Evolutionary conservation across 306 rosid genomes (phyloP), one percentile per base, ranked within the genome.

Genomic region (Ziziphus jujuba): DNA sequence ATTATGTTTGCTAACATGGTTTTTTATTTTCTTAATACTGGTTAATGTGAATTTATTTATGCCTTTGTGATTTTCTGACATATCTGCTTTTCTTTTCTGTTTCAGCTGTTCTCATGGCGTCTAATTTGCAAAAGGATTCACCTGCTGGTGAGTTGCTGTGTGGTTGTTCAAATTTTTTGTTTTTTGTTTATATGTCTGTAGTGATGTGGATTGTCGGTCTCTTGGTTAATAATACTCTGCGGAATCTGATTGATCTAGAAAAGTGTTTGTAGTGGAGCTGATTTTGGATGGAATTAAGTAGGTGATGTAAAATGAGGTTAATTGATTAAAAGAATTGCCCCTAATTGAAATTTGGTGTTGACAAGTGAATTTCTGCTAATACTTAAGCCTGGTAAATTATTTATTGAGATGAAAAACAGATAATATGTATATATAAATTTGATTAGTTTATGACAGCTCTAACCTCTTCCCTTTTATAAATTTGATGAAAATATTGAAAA

Each of bases 51-150:
- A 38, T 14, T 59, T 57, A 25, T 9, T 12, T 56, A 13, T 57
- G 51, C 21, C 24, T 17, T 19, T 5, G 6, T 11, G 40, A 12
- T 63, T 12, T 57, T n/a, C 31, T 16, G n/a, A 50, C 11, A 16
- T 50, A 14, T 50, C 20, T 50, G 24, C 11, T 50, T 15, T 62
- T 68, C 65, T 34, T 44, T 9, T 33, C 62, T 70, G 57, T 69
- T 73, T 70, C 79, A 89, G 91, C 66, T 52, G 20, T 75, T 76
- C 40, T 55, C 53, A 90, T 89, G 97, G 95, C 91, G 72, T 87
- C 97, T 2, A 72, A 79, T 65, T 65, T 81, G 63, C 72, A 40
- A 55, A 90, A 83, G 84, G 91, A 90, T 80, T 56, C 55, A 48
- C 87, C 87, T 33, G 80, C 88, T 78, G 97, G 91, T 87, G 81